Evolutionary conservation across 768 basidiomycete species (phyloP).

Genomic region (Tephrocybe sp.): DNA sequence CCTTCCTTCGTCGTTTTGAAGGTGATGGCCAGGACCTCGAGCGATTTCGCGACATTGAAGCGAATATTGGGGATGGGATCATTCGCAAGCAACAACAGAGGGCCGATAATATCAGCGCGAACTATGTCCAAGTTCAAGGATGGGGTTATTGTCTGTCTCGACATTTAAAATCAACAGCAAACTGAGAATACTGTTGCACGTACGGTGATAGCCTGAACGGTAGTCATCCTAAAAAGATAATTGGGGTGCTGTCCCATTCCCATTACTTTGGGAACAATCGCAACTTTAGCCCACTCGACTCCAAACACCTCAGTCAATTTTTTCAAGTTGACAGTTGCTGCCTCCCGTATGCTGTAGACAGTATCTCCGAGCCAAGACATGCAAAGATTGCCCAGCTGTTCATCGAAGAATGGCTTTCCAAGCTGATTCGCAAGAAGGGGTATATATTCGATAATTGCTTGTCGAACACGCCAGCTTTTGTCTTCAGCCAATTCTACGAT

Average conservation of each 20-base stretch:
- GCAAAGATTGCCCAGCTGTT: conserved; percentile 93
- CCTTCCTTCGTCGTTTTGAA: conserved; percentile 68
- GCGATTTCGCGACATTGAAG: conserved; percentile 95
- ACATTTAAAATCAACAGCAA: conserved; percentile 3
- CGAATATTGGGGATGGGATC: conserved; percentile 99
- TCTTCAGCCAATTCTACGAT: conserved; percentile 98
- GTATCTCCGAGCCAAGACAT: conserved; percentile 99
- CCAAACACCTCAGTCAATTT: conserved; percentile 98
- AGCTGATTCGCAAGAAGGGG: conserved; percentile 98
- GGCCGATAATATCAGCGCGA: conserved; percentile 77
- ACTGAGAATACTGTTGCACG: conserved; percentile 24
- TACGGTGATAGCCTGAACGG: conserved; percentile 97
- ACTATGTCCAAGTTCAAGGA: conserved; percentile 84
- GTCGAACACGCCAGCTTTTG: conserved; percentile 99
- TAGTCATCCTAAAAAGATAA: conserved; percentile 97
- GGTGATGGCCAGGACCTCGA: conserved; percentile 82
- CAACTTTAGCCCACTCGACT: conserved; percentile 91
- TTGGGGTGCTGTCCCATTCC: conserved; percentile 97
- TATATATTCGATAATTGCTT: conserved; percentile 99
- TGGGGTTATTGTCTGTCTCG: conserved; percentile 84
- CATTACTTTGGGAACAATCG: conserved; percentile 96
- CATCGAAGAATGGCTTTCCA: conserved; percentile 95
- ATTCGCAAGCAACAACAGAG: conserved; percentile 74
- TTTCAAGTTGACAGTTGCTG: conserved; percentile 95
- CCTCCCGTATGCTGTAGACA: conserved; percentile 96